Evolutionary conservation across 2,329 filamentous ascomycete genomes (phyloP), one percentile per base, ranked within the genome.

Genomic region (Microcyclospora tardicrescens): DNA sequence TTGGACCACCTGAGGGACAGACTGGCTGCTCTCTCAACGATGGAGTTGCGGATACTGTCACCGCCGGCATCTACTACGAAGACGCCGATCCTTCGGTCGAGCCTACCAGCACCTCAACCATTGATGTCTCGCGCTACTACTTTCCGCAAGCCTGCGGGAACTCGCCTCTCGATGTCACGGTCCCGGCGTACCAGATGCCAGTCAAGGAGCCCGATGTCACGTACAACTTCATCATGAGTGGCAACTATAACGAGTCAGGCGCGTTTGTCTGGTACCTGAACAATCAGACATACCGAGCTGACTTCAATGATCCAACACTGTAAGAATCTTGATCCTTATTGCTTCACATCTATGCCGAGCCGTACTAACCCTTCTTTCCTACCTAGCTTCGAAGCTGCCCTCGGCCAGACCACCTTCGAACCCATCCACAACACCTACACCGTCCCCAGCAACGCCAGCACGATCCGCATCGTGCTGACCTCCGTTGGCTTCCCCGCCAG

Each of bases 381-480:
- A 16, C 10, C 10, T 27, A 39, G 37, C 35, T 37, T 44, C 36
- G 46, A 49, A 36, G 50, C 49, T 24, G 43, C 44, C 29, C 43
- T 49, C 16, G 48, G 48, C 19, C 47, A 49, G 33, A 33, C 35
- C n/a, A 40, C 42, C 37, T 50, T 46, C 43, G 37, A 35, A n/a
- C n/a, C n/a, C n/a, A n/a, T n/a, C n/a, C n/a, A n/a, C n/a, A n/a
- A n/a, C n/a, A n/a, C n/a, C n/a, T n/a, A n/a, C n/a, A n/a, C n/a
- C n/a, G n/a, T n/a, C n/a, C 45, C 62, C 1, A 64, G 73, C 35
- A 59, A 53, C 15, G 73, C 73, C 44, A 61, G 60, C 29, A 72
- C 69, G 6, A 63, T 81, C 19, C 64, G 75, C 6, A 57, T 81
- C n/a, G 61, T 75, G 13, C 53, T 81, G 8, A 69, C 68, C 19